Base-by-base conservation (phyloP, 202 grass and related monocot genomes). In the Alloteropsis angusta region DNA sequence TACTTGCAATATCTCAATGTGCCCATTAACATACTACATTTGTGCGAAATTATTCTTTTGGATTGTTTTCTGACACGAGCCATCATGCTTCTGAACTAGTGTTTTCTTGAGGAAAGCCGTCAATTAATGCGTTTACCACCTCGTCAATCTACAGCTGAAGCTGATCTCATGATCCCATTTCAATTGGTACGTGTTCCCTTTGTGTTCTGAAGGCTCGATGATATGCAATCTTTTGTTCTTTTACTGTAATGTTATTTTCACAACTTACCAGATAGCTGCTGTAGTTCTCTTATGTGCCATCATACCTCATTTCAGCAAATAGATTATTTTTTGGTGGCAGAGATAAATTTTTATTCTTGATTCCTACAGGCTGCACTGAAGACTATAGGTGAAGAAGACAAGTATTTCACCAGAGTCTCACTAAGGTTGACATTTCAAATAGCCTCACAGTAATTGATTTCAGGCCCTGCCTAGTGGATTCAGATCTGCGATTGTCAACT, bases 111-210 rank as follows among this genome's bases (percentile, higher is more conserved):
- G 85, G 95, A 98, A 85, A 92, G 89, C 57, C 87, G 92, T 7
- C 95, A 92, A 77, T 83, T 98, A 74, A 91, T 98, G 92, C 89
- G 87, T 16, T 68, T 98, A 77, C 95, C 95, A 36, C 95, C 95
- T 77, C 89, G 89, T 34, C 95, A 98, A 75, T 97, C 94, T 77
- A 98, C 95, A 73, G 95, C 95, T 78, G 92, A 98, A 94, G 95
- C 95, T 82, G 92, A 98, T 87, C 90, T 98, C 34, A 85, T 93
- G 88, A 70, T 98, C 26, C 95, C 95, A 53, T 98, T 98, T 89
- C 95, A 98, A 77, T 86, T 98, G 87, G 95, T 98, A 81, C 77
- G 83, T 78, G 10, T 37, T 50, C 55, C 17, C 44, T 57, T 55
- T 72, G 1, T 30, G 6, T 49, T 47, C 30, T 38, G 11, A 84